Evolutionary conservation across 2,329 filamentous ascomycete species (phyloP).

Genomic region (Fusarium virguliforme): DNA sequence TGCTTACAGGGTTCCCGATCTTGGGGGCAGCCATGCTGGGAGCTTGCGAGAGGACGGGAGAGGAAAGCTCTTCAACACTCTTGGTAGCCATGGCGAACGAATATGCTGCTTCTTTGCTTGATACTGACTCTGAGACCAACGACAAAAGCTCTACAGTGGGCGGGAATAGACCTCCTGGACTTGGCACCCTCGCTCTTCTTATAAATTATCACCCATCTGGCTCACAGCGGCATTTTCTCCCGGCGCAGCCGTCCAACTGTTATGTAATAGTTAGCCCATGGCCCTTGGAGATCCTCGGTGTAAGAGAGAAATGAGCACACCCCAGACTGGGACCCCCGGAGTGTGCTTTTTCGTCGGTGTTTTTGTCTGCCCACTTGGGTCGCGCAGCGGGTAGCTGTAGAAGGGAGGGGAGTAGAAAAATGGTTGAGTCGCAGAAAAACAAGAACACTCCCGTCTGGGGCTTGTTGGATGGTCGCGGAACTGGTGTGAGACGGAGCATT

Average conservation of each 20-base stretch:
- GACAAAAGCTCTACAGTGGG: background rate
- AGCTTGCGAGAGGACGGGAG: constrained; percentile 7
- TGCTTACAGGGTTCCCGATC: constrained; percentile 34
- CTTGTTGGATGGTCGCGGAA: constrained; percentile 1
- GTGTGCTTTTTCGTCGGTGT: background rate
- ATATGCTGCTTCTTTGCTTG: constrained; percentile 2
- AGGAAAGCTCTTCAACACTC: constrained; percentile 28
- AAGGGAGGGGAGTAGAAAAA: background rate
- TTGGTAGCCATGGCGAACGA: constrained; percentile 28
- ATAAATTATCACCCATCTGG: constrained; percentile 15
- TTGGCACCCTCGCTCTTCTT: constrained; percentile 27
- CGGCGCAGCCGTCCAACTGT: constrained; percentile 14
- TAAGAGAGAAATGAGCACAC: constrained; percentile 22
- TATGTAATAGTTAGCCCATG: constrained; percentile 38
- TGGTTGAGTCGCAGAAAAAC: constrained; percentile 11
- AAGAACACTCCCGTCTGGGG: background rate
- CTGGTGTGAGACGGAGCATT: constrained; percentile 23
- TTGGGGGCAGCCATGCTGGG: background rate
- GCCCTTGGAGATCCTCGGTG: background rate
- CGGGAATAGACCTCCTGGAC: background rate
- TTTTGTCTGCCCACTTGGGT: constrained; percentile 6
- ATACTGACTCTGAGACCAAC: background rate
- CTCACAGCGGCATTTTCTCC: constrained; percentile 9
- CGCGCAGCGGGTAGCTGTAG: background rate
- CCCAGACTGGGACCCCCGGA: background rate